Percentiles rank a stretch among this genome's conserved stretches.
These are phyloP conservation scores for Fusarium annulatum DNA, from an alignment of 2,329 filamentous ascomycete species.

Conservation along the genomic window DNA sequence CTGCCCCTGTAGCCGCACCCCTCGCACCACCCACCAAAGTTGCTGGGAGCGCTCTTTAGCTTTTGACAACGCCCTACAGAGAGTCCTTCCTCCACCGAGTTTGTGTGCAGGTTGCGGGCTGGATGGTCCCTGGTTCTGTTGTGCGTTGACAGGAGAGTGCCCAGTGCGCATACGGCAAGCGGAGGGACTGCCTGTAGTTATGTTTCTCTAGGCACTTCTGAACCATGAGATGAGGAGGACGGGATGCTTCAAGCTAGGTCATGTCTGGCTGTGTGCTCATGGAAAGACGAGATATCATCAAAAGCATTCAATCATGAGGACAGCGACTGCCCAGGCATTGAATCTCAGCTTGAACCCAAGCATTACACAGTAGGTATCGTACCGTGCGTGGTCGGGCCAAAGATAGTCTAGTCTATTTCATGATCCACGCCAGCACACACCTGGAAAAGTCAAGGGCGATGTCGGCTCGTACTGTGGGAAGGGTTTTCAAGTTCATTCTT, in stretches of 20 bases:
- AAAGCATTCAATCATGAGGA: not conserved
- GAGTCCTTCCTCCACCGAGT: slow-evolving; percentile 42
- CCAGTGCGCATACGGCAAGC: slow-evolving; percentile 45
- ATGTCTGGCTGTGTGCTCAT: not conserved
- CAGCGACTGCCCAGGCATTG: slow-evolving; percentile 3
- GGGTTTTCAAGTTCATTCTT: not conserved
- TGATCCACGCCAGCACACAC: slow-evolving; percentile 28
- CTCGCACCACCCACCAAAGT: slow-evolving; percentile 42
- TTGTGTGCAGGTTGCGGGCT: slow-evolving; percentile 34
- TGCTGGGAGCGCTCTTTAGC: slow-evolving; percentile 30
- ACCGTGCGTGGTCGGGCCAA: slow-evolving; percentile 13
- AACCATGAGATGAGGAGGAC: slow-evolving; percentile 24
- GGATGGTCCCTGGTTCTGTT: slow-evolving; percentile 40
- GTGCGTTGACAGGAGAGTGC: slow-evolving; percentile 44
- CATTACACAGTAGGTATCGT: slow-evolving; percentile 30
- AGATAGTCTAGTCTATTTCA: slow-evolving; percentile 17
- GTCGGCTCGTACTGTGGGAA: slow-evolving; percentile 27
- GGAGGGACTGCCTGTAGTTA: slow-evolving; percentile 7
- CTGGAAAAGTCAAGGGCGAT: slow-evolving; percentile 30
- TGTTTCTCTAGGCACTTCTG: slow-evolving; percentile 11
- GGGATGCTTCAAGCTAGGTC: slow-evolving; percentile 23
- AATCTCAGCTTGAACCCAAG: slow-evolving; percentile 27
- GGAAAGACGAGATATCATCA: slow-evolving; percentile 30
- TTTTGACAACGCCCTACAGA: slow-evolving; percentile 29
- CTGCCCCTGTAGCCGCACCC: slow-evolving; percentile 41